Conservation (phyloP, 345 rosid genomes). For the Eucalyptus caleyi region DNA sequence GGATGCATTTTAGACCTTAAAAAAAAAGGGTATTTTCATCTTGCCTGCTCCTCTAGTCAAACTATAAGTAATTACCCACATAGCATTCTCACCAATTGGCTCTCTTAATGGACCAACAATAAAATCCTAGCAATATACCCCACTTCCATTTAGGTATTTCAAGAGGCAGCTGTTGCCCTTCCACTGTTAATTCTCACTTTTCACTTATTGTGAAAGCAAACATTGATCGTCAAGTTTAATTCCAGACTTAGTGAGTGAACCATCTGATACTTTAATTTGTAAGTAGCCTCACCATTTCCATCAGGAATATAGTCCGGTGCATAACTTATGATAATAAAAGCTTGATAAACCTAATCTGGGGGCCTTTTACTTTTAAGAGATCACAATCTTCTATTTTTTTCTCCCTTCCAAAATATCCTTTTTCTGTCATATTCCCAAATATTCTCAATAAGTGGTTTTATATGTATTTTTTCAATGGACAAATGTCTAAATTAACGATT, state of each 20-base stretch:
- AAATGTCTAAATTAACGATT: background rate
- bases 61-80: background rate
- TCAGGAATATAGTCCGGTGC: background rate
- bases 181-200: background rate
- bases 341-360: background rate
- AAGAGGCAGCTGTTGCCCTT: background rate
- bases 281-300: background rate
- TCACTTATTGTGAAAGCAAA: background rate
- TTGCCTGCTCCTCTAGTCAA: background rate
- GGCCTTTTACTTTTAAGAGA: background rate
- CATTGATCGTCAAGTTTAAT: background rate
- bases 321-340: background rate
- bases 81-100: background rate
- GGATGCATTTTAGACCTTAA: no score
- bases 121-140: background rate
- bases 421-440: background rate
- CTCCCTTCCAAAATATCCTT: background rate
- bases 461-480: background rate
- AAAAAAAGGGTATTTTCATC: background rate
- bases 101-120: background rate
- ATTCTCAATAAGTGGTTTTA: background rate
- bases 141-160: background rate
- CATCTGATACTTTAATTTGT: background rate
- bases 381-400: background rate
- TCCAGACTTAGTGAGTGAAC: background rate